Percentiles rank a stretch among this genome's conserved stretches.
phyloP scores from a whole-genome alignment of 2,329 filamentous ascomycete genomes.

The Tolypocladium amazonense region DNA sequence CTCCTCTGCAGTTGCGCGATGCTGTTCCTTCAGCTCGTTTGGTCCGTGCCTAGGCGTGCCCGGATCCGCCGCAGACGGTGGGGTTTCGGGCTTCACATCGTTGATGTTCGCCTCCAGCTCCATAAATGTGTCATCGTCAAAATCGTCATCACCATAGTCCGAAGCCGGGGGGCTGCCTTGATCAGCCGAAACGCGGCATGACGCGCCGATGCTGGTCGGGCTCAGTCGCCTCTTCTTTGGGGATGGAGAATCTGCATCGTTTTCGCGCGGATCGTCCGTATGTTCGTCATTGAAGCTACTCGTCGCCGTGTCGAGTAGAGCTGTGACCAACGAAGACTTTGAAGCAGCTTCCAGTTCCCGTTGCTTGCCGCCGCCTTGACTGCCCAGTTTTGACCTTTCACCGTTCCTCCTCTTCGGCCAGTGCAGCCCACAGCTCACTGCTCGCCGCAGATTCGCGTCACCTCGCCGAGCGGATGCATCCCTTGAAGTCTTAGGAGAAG shows the following conservation, averaged over 20 bases:
- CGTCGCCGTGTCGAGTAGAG: conserved; percentile 56
- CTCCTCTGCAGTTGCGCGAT: conserved; percentile 28
- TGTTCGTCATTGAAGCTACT: conserved; percentile 37
- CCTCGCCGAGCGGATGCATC: conserved; percentile 28
- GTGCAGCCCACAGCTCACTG: conserved; percentile 58
- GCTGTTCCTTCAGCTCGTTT: not conserved
- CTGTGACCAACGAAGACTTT: conserved; percentile 48
- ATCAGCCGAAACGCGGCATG: conserved; percentile 6
- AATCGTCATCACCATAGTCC: conserved; percentile 45
- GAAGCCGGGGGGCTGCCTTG: conserved; percentile 17
- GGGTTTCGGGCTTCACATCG: conserved; percentile 4
- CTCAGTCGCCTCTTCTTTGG: conserved; percentile 25
- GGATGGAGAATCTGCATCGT: conserved; percentile 30
- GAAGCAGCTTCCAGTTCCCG: conserved; percentile 37
- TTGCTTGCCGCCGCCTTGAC: conserved; percentile 19
- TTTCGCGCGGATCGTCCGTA: conserved; percentile 17
- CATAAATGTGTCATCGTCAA: conserved; percentile 50
- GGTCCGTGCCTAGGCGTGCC: not conserved
- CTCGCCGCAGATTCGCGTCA: conserved; percentile 42
- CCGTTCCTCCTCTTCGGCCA: conserved; percentile 62
- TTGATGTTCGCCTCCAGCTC: conserved; percentile 37
- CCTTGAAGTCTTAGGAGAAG: conserved; percentile 52
- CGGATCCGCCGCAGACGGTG: conserved; percentile 7
- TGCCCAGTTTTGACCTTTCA: conserved; percentile 32
- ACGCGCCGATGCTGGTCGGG: conserved; percentile 12